phyloP scores from a whole-genome alignment of 2,329 filamentous ascomycete species.

The Pyrenochaeta sp. region DNA sequence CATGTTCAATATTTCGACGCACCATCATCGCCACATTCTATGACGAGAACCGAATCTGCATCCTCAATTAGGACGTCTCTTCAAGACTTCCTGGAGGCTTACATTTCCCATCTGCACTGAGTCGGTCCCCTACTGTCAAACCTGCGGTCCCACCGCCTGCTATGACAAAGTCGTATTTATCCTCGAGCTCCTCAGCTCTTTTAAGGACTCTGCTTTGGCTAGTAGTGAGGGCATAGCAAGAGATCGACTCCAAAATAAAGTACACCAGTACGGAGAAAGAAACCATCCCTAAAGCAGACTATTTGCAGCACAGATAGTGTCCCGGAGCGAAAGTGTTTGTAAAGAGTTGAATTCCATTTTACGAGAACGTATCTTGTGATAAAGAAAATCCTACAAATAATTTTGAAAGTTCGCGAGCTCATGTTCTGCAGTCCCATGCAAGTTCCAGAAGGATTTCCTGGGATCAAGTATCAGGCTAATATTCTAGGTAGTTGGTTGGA shows the following conservation, averaged over 20 bases:
- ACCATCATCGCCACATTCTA: conserved; percentile 6
- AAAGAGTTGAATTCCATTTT: no score
- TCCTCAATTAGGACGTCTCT: background rate
- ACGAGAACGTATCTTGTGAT: no score
- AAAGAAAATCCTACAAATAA: no score
- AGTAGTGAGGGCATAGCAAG: background rate
- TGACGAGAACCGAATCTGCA: conserved; percentile 7
- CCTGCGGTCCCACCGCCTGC: conserved; percentile 20
- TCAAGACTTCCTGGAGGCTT: background rate
- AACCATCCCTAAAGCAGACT: no score
- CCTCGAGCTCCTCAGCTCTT: background rate
- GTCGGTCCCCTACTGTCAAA: conserved; percentile 12
- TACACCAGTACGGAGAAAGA: background rate
- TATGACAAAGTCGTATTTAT: conserved; percentile 18
- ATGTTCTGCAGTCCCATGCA: no score
- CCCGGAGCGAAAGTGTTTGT: no score
- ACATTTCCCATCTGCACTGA: conserved; percentile 6
- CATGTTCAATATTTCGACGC: no score
- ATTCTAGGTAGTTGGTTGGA: no score
- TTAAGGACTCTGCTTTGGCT: background rate
- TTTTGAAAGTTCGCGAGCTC: no score
- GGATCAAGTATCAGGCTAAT: background rate
- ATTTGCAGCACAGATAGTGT: no score
- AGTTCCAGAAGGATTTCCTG: background rate
- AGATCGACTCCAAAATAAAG: background rate